Percentiles rank a stretch among this genome's conserved stretches.
phyloP scores from a whole-genome alignment of 2,329 filamentous ascomycete genomes.

The Xylaria sp. region DNA sequence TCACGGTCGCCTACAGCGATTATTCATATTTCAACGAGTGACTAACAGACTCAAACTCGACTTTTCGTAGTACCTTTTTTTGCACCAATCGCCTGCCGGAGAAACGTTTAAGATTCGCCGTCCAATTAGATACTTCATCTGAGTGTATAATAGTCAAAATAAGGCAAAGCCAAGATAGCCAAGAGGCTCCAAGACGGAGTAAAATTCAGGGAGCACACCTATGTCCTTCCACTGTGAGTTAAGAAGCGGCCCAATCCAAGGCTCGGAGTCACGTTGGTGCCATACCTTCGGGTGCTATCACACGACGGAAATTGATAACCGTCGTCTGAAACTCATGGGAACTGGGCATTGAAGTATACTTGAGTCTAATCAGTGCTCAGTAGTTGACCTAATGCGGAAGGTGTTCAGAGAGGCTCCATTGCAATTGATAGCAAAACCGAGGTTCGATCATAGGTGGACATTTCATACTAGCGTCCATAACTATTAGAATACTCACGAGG shows the following conservation, averaged over 20 bases:
- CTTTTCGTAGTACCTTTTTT: neutral
- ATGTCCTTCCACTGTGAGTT: neutral
- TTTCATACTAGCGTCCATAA: constrained; percentile 9
- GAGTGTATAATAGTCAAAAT: neutral
- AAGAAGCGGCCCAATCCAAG: constrained; percentile 22
- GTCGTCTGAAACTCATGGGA: neutral
- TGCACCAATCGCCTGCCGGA: constrained; percentile 23
- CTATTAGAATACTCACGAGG: neutral
- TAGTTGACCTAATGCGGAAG: constrained; percentile 15
- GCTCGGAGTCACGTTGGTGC: neutral
- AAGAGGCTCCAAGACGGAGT: constrained; percentile 31
- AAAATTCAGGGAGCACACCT: constrained; percentile 9
- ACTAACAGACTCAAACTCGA: neutral
- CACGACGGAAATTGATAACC: neutral
- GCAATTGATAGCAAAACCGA: neutral
- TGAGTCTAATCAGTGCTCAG: constrained; percentile 17
- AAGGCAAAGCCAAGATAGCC: constrained; percentile 26
- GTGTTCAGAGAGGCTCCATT: constrained; percentile 3
- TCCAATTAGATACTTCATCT: constrained; percentile 7
- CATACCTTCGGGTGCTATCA: neutral
- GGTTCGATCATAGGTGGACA: constrained; percentile 14
- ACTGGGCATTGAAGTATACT: neutral
- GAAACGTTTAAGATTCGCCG: neutral
- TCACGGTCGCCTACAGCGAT: neutral
- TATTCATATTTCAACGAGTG: neutral